Evolutionary conservation across 2,329 filamentous ascomycete genomes (phyloP).

Genomic region (Sporothrix schenckii): DNA sequence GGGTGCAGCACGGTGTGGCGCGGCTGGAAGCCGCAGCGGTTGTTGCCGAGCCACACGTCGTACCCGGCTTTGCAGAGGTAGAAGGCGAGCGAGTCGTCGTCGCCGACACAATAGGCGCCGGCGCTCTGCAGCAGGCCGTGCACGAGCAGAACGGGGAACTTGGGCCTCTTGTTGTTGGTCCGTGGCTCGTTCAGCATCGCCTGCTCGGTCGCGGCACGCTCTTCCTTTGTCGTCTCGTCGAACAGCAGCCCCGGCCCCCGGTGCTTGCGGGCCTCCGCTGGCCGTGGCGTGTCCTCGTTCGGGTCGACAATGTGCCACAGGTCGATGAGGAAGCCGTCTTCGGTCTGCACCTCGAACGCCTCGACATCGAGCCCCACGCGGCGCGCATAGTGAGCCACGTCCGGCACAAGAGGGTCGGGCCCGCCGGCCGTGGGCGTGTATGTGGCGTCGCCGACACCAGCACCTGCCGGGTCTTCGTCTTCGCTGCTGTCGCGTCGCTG

Average conservation of each 20-base stretch:
- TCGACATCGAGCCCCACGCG: slow-evolving; percentile 87
- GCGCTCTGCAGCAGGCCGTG: slow-evolving; percentile 87
- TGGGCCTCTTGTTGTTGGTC: slow-evolving; percentile 45
- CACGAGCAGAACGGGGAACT: slow-evolving; percentile 83
- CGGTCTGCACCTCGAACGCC: slow-evolving; percentile 80
- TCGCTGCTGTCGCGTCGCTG: slow-evolving; percentile 48
- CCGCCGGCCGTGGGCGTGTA: slow-evolving; percentile 79
- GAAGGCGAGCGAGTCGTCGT: slow-evolving; percentile 87
- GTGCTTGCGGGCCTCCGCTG: slow-evolving; percentile 53
- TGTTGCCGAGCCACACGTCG: slow-evolving; percentile 95
- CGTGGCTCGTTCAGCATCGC: slow-evolving; percentile 27
- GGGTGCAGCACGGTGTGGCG: slow-evolving; percentile 71
- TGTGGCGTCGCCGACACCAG: slow-evolving; percentile 44
- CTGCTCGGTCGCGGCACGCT: slow-evolving; percentile 27
- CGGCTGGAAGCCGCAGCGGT: slow-evolving; percentile 82
- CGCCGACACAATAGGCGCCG: slow-evolving; percentile 86
- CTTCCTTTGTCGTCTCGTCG: slow-evolving; percentile 43
- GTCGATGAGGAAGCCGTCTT: slow-evolving; percentile 88
- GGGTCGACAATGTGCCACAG: slow-evolving; percentile 91
- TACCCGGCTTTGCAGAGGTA: slow-evolving; percentile 90
- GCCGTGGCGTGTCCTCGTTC: slow-evolving; percentile 63
- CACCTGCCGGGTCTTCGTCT: slow-evolving; percentile 44
- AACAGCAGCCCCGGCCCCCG: slow-evolving; percentile 66
- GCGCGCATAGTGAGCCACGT: slow-evolving; percentile 83
- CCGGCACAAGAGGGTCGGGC: slow-evolving; percentile 73